phyloP scores from a whole-genome alignment of 208 protist genomes.

The Leishmania martiniquensis region DNA sequence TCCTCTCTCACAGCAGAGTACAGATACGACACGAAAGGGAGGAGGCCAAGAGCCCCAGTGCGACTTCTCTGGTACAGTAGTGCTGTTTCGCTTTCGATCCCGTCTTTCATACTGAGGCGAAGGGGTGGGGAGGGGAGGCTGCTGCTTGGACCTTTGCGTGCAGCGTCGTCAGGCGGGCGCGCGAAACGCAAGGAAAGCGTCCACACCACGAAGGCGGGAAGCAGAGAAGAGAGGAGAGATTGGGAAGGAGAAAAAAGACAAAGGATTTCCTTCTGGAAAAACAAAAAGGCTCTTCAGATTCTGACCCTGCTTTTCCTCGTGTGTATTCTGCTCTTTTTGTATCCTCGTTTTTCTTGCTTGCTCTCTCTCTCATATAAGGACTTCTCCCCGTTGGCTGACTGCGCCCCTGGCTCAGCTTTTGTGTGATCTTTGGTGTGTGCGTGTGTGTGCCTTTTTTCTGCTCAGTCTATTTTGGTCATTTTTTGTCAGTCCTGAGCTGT shows the following conservation, averaged over 20 bases:
- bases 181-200: too few species aligned
- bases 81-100: background rate
- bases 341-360: background rate
- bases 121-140: too few species aligned
- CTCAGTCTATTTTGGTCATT: too few species aligned
- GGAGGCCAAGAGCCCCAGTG: background rate
- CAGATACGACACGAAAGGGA: background rate
- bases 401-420: background rate
- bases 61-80: background rate
- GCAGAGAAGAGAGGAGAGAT: background rate
- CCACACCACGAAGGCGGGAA: too few species aligned
- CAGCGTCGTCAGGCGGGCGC: too few species aligned
- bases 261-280: background rate
- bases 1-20: background rate
- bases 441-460: too few species aligned
- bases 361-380: too few species aligned
- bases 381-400: too few species aligned
- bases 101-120: too few species aligned
- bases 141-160: background rate
- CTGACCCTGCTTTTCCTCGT: background rate
- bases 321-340: constrained; percentile 1
- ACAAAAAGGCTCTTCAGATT: background rate
- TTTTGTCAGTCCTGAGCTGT: too few species aligned
- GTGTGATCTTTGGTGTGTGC: too few species aligned
- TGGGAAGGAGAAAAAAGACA: background rate